phyloP scores from a whole-genome alignment of 2,329 filamentous ascomycete species.

The Graphilbum ipis-grandicollis region DNA sequence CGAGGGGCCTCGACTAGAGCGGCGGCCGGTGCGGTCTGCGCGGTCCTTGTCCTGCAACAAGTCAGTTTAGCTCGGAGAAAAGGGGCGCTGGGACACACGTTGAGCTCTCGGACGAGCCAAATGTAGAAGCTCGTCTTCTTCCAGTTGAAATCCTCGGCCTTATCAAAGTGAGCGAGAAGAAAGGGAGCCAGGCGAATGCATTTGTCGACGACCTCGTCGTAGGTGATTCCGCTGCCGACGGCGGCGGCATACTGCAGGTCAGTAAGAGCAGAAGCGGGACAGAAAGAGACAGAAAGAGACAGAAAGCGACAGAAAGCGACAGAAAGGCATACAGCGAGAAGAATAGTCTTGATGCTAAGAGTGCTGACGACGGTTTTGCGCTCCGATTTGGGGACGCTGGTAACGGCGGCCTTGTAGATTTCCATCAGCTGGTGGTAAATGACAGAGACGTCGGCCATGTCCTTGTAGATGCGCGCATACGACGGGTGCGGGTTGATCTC shows the following conservation, averaged over 20 bases:
- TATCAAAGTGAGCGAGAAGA: slow-evolving; percentile 32
- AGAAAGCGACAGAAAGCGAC: neutral
- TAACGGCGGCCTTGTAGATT: slow-evolving; percentile 24
- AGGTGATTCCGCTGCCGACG: slow-evolving; percentile 33
- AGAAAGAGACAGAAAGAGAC: slow-evolving; percentile 1
- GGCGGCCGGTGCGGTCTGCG: slow-evolving; percentile 2
- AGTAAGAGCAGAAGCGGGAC: neutral
- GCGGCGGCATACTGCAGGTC: slow-evolving; percentile 27
- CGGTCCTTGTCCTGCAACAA: slow-evolving; percentile 2
- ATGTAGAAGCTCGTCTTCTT: slow-evolving; percentile 26
- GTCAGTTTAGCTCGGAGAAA: too few species aligned
- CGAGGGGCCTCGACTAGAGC: slow-evolving; percentile 4
- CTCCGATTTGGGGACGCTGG: slow-evolving; percentile 18
- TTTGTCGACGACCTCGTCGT: slow-evolving; percentile 28
- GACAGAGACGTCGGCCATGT: slow-evolving; percentile 45
- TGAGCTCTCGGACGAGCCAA: slow-evolving; percentile 25
- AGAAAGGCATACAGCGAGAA: slow-evolving; percentile 16
- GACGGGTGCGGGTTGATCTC: slow-evolving; percentile 40
- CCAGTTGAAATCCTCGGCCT: slow-evolving; percentile 24
- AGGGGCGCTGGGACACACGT: slow-evolving; percentile 14
- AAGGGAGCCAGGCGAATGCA: slow-evolving; percentile 32
- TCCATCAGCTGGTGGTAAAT: slow-evolving; percentile 47
- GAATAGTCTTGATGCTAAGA: slow-evolving; percentile 15
- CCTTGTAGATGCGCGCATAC: slow-evolving; percentile 38
- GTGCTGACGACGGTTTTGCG: slow-evolving; percentile 12